A percentile compares a stretch with the other conserved stretches of the same genome.
These are phyloP conservation scores for Candida sanyiensis DNA, from an alignment of 805 yeast genomes.

Conservation along the genomic window DNA sequence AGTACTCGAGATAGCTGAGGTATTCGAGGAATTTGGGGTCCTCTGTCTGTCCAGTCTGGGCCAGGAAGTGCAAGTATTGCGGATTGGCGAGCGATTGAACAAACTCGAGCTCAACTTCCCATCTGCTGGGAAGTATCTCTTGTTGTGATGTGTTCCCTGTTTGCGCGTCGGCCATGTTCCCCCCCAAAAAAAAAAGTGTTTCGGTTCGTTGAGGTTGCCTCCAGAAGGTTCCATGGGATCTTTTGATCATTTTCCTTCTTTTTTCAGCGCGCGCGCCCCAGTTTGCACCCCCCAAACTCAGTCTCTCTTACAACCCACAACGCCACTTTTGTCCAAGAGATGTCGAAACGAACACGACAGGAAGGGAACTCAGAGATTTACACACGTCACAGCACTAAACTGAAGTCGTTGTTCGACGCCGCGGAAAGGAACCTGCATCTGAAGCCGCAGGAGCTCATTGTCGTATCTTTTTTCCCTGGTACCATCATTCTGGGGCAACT, in stretches of 20 bases:
- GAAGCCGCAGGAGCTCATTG: conserved; percentile 10
- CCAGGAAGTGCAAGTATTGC: conserved; percentile 78
- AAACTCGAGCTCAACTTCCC: conserved; percentile 79
- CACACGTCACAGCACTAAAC: conserved; percentile 3
- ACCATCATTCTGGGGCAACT: conserved; percentile 49
- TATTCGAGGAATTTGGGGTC: conserved; percentile 70
- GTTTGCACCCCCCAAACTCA: too few species aligned
- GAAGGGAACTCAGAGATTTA: conserved; percentile 2
- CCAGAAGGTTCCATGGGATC: too few species aligned
- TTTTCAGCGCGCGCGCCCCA: too few species aligned
- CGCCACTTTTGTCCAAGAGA: too few species aligned
- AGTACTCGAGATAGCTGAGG: conserved; percentile 75
- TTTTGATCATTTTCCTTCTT: too few species aligned
- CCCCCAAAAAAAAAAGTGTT: too few species aligned
- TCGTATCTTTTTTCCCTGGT: conserved; percentile 29
- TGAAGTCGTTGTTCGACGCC: conserved; percentile 2
- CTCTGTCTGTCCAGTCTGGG: conserved; percentile 74
- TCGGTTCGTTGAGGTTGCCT: too few species aligned
- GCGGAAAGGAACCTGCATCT: conserved; percentile 7
- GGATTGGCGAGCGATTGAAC: conserved; percentile 89
- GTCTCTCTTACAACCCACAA: too few species aligned
- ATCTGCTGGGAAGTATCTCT: conserved; percentile 55
- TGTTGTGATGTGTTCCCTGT: neutral
- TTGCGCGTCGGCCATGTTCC: too few species aligned
- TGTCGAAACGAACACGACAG: neutral